Base-by-base conservation (phyloP, 169 alveolate genomes). In the Plasmodium fragile region DNA sequence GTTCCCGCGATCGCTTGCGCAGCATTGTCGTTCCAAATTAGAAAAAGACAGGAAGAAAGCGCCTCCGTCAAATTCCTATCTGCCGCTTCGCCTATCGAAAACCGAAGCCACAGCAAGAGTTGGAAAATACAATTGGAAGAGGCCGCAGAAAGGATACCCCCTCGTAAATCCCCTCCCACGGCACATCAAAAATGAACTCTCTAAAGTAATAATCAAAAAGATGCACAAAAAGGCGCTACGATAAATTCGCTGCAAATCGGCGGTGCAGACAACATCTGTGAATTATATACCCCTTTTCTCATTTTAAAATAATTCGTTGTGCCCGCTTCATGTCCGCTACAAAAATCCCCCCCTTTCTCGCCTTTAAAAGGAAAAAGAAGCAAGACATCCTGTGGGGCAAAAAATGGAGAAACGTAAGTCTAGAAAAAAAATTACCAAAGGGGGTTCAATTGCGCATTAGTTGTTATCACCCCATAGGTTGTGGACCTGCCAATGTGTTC, bases 331-430 rank as follows among this genome's bases (percentile, higher is more conserved):
- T 72, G 28, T 25, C 28, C 8, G 8, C 36, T 22, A 3, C 32
- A 18, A 55, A 13, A 8, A 34, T 41, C 6, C 11, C 32, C 18
- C 28, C 16, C 30, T 22, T 79, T 25, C 52, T 25, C 77, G 22
- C 77, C 53, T 45, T 69, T 25, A 25, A 73, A 52, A 84, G 93
- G 69, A 84, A 84, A 84, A 84, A 84, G 85, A 84, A 84, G 85
- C 93, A 84, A 84, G 84, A 84, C 65, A 72, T 84, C 13, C 73
- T 84, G n/a, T 84, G 93, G 93, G 84, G 78, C 6, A 84, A 84
- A 73, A 84, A 84, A 84, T 84, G 93, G 93, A 84, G 93, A 22
- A 84, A 84, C 30, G 93, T 84, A 84, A 84, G 75, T 36, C 32
- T 39, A 65, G 18, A 65, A 65, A 59, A 59, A 65, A 65, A 65